Conservation (phyloP, 2,329 filamentous ascomycete genomes). For the Colletotrichum limetticola region DNA sequence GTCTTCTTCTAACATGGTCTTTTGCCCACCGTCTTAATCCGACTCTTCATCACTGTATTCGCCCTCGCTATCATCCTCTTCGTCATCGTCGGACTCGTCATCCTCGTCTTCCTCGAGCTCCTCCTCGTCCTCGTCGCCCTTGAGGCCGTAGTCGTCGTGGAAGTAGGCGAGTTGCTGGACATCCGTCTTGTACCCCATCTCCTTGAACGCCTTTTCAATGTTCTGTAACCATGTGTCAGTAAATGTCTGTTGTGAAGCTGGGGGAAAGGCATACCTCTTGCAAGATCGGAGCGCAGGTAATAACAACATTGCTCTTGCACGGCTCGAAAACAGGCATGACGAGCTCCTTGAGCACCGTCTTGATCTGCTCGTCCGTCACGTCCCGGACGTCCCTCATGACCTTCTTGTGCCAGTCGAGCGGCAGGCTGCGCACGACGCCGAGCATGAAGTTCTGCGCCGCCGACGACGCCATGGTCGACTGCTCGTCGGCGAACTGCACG, state of each 20-base stretch:
- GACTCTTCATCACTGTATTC: conserved; percentile 50
- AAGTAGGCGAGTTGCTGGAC: conserved; percentile 81
- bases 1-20: neutral
- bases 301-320: conserved; percentile 82
- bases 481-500: conserved; percentile 85
- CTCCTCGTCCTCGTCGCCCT: conserved; percentile 69
- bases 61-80: conserved; percentile 60
- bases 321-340: conserved; percentile 85
- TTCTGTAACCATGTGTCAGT: conserved; percentile 58
- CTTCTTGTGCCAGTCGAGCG: conserved; percentile 80
- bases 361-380: conserved; percentile 82
- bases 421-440: conserved; percentile 80
- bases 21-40: conserved; percentile 4
- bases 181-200: conserved; percentile 82
- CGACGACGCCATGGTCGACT: conserved; percentile 84
- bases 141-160: conserved; percentile 89
- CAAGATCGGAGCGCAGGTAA: conserved; percentile 89
- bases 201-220: conserved; percentile 78
- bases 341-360: conserved; percentile 76
- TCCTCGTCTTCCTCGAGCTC: conserved; percentile 66
- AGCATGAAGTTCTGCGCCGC: conserved; percentile 86
- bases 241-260: neutral
- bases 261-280: conserved; percentile 60
- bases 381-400: conserved; percentile 81
- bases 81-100: conserved; percentile 64